Conservation (phyloP, 1,139 yeast genomes). For the Suzukiozyma palmioleophila region DNA sequence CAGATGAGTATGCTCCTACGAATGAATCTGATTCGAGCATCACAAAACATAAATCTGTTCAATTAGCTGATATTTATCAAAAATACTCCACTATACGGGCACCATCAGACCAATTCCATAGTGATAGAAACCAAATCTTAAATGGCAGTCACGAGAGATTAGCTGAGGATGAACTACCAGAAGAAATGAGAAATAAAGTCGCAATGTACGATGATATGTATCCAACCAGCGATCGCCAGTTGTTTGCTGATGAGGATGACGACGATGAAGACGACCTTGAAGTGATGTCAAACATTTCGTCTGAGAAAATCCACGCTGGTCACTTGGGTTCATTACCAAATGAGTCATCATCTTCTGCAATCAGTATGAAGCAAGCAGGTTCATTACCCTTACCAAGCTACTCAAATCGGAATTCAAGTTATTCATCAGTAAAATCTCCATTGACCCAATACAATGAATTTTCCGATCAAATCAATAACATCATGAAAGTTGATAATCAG, state of each 20-base stretch:
- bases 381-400: slow-evolving; percentile 24
- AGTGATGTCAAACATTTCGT: background rate
- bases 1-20: background rate
- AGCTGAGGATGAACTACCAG: slow-evolving; percentile 33
- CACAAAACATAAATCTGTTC: slow-evolving; percentile 30
- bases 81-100: slow-evolving; percentile 39
- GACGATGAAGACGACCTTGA: slow-evolving; percentile 16
- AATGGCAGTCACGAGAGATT: slow-evolving; percentile 36
- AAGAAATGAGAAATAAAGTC: slow-evolving; percentile 17
- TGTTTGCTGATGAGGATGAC: slow-evolving; percentile 35
- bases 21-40: background rate
- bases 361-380: slow-evolving; percentile 6
- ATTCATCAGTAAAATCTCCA: slow-evolving; percentile 44
- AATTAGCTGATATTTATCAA: slow-evolving; percentile 43
- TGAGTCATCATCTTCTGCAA: slow-evolving; percentile 7
- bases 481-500: slow-evolving; percentile 5
- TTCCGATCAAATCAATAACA: slow-evolving; percentile 37
- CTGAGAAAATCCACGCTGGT: slow-evolving; percentile 14
- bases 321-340: slow-evolving; percentile 19
- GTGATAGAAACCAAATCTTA: slow-evolving; percentile 26
- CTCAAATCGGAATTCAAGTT: slow-evolving; percentile 29
- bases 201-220: slow-evolving; percentile 26
- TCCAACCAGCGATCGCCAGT: slow-evolving; percentile 36
- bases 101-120: slow-evolving; percentile 39
- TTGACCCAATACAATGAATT: slow-evolving; percentile 53